These are phyloP conservation scores for Carex cristatella DNA, from an alignment of 176 grass and related monocot genomes.

Conservation along the genomic window DNA sequence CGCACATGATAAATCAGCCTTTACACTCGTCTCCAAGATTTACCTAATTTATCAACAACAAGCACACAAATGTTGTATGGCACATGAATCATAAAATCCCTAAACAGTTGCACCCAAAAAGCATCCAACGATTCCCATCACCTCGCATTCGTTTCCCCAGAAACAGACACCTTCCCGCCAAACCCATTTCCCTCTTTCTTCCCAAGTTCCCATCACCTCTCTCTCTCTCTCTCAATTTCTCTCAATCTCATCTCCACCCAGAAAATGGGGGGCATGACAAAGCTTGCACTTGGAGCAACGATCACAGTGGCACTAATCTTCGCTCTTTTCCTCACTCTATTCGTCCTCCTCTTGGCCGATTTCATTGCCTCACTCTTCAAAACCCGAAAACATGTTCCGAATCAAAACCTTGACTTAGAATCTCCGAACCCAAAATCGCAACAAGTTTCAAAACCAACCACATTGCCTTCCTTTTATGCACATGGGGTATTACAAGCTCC, in stretches of 20 bases:
- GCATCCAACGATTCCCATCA: neutral
- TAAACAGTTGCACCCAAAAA: neutral
- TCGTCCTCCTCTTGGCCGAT: conserved; percentile 26
- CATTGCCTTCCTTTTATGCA: conserved; percentile 18
- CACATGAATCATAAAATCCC: neutral
- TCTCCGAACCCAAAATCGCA: neutral
- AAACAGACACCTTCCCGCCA: conserved; percentile 37
- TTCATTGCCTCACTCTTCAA: conserved; percentile 23
- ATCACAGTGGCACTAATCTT: conserved; percentile 20
- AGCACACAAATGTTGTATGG: no score
- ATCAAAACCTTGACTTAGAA: neutral
- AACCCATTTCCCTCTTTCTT: neutral
- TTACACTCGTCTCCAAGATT: no score
- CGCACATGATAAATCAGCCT: no score
- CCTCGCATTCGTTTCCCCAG: neutral
- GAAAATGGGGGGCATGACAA: conserved; percentile 23
- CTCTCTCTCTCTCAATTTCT: neutral
- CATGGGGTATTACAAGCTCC: conserved; percentile 38
- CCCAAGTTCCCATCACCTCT: neutral
- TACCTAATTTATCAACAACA: no score
- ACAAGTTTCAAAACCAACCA: neutral
- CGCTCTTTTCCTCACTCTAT: conserved; percentile 28
- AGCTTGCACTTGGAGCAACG: conserved; percentile 24
- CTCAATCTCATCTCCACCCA: neutral
- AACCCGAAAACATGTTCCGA: neutral